These are phyloP conservation scores for Coemansia sp. DNA, from an alignment of 192 early-diverging fungal genomes.

Conservation along the genomic window DNA sequence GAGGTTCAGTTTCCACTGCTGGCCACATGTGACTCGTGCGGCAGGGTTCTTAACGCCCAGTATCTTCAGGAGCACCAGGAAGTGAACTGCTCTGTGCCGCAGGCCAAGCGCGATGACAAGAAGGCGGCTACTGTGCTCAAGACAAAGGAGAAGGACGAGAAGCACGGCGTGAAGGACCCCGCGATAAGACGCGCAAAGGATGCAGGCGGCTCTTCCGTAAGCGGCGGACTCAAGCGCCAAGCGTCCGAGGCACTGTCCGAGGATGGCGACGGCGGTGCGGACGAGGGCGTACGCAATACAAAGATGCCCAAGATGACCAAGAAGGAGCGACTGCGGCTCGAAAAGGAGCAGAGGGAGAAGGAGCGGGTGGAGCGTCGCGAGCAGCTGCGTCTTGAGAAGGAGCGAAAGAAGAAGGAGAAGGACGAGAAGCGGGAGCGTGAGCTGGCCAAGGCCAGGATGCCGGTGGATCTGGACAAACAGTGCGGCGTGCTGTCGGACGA, in stretches of 20 bases:
- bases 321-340: slow-evolving; percentile 39
- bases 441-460: slow-evolving; percentile 50
- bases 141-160: slow-evolving; percentile 7
- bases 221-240: slow-evolving; percentile 23
- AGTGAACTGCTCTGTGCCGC: slow-evolving; percentile 37
- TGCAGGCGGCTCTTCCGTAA: neutral
- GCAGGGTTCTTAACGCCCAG: slow-evolving; percentile 47
- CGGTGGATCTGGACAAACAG: slow-evolving; percentile 87
- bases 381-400: slow-evolving; percentile 46
- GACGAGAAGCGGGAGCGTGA: slow-evolving; percentile 60
- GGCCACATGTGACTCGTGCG: slow-evolving; percentile 50
- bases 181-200: neutral
- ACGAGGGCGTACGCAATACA: slow-evolving; percentile 7
- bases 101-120: slow-evolving; percentile 38
- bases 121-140: neutral
- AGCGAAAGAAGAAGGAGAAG: slow-evolving; percentile 49
- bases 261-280: slow-evolving; percentile 10
- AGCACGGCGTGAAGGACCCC: neutral
- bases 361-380: slow-evolving; percentile 37
- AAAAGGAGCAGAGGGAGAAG: slow-evolving; percentile 45
- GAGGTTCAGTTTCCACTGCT: slow-evolving; percentile 42
- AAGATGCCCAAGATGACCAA: slow-evolving; percentile 34
- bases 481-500: slow-evolving; percentile 71
- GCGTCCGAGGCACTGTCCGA: slow-evolving; percentile 23
- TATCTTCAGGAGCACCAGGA: slow-evolving; percentile 53